phyloP scores from a whole-genome alignment of 208 protist species.

The Trypanosoma caninum region DNA sequence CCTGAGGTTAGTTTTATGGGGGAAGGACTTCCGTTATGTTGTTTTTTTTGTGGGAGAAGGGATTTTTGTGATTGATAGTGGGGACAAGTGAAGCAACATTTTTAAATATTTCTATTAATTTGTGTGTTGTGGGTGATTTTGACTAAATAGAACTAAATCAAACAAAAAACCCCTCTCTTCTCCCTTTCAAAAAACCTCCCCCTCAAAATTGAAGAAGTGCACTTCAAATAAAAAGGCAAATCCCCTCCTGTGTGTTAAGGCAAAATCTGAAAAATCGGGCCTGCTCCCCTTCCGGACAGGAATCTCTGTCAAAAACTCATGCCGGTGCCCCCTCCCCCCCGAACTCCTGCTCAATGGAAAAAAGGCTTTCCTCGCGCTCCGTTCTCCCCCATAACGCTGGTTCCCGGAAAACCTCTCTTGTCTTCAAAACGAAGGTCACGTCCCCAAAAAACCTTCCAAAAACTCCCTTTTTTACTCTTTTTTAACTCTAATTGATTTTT shows the following conservation, averaged over 20 bases:
- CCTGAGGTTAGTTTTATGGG: slow-evolving; percentile 3
- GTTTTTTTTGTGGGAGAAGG: slow-evolving; percentile 9
- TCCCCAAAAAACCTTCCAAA: slow-evolving; percentile 19
- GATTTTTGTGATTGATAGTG: slow-evolving; percentile 6
- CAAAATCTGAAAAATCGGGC: slow-evolving; percentile 15
- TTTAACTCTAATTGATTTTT: slow-evolving; percentile 26
- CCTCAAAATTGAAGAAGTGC: too few relatives aligned
- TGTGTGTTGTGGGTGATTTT: slow-evolving; percentile 3
- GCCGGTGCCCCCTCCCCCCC: slow-evolving; percentile 11
- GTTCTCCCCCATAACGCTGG: slow-evolving; percentile 25
- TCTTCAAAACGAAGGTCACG: slow-evolving; percentile 4
- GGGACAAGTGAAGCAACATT: slow-evolving; percentile 23
- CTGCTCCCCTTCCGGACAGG: slow-evolving; percentile 18
- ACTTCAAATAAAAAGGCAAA: slow-evolving; percentile 7
- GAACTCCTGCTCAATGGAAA: slow-evolving; percentile 17
- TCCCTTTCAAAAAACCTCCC: slow-evolving; percentile 27
- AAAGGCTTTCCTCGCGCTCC: slow-evolving; percentile 22
- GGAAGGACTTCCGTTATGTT: slow-evolving; percentile 9
- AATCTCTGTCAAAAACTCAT: slow-evolving; percentile 21
- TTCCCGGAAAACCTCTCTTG: slow-evolving; percentile 13
- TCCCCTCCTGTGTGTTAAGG: slow-evolving; percentile 19
- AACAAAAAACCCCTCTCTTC: slow-evolving; percentile 18
- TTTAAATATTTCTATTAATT: slow-evolving; percentile 19
- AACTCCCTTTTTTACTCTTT: slow-evolving; percentile 19
- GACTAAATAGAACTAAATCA: slow-evolving; percentile 11